phyloP scores from a whole-genome alignment of 805 yeast species.

The Pichia rugopelliculosa region DNA sequence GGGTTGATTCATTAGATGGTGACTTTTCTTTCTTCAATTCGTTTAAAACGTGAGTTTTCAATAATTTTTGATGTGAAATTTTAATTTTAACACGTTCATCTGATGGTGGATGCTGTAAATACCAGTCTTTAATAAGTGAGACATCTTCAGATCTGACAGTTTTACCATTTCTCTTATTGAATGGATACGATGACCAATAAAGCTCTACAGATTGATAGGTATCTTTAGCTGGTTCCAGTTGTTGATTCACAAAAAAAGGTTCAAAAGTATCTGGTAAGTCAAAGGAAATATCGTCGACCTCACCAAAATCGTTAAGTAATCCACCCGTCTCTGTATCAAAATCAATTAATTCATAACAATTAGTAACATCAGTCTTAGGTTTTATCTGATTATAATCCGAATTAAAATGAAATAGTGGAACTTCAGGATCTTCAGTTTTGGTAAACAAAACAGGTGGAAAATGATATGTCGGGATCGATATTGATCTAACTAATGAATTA shows the following conservation, averaged over 20 bases:
- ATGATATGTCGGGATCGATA: slow-evolving; percentile 55
- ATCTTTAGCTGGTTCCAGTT: slow-evolving; percentile 36
- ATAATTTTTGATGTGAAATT: slow-evolving; percentile 82
- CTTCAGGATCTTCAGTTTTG: slow-evolving; percentile 40
- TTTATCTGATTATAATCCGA: slow-evolving; percentile 50
- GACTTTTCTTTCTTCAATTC: slow-evolving; percentile 47
- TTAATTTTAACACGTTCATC: slow-evolving; percentile 68
- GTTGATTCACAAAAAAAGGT: slow-evolving; percentile 46
- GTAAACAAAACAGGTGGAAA: slow-evolving; percentile 50
- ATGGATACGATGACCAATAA: slow-evolving; percentile 84
- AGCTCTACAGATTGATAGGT: slow-evolving; percentile 54
- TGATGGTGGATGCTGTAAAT: slow-evolving; percentile 52
- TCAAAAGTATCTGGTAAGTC: slow-evolving; percentile 29
- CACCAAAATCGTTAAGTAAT: slow-evolving; percentile 29
- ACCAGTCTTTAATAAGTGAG: slow-evolving; percentile 77
- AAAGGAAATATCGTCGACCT: slow-evolving; percentile 25
- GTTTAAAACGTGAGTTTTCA: slow-evolving; percentile 68
- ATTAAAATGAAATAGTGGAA: slow-evolving; percentile 52
- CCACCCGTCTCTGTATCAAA: slow-evolving; percentile 24
- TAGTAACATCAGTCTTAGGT: slow-evolving; percentile 16
- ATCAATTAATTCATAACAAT: slow-evolving; percentile 11
- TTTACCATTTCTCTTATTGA: slow-evolving; percentile 62
- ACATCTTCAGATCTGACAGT: slow-evolving; percentile 86
- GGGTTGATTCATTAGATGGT: slow-evolving; percentile 39
- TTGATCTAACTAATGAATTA: slow-evolving; percentile 67